These are phyloP conservation scores for Casuarina equisetifolia DNA, from an alignment of 306 rosid species.

Conservation along the genomic window DNA sequence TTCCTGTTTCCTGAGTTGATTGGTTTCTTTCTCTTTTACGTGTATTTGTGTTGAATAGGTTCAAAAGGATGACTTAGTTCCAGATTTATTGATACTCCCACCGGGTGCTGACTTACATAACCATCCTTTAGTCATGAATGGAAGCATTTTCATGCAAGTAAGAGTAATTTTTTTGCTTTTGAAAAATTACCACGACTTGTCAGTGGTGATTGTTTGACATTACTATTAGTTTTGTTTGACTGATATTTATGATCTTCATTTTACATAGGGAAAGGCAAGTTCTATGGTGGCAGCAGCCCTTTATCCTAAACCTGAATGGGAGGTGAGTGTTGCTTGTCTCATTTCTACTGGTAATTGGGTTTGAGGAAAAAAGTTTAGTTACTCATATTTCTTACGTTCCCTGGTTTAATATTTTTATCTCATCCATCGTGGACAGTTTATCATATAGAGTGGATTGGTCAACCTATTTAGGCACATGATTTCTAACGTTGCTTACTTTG, in stretches of 20 bases:
- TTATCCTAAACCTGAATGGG: slow-evolving; percentile 88
- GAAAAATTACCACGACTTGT: background rate
- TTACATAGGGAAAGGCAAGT: slow-evolving; percentile 85
- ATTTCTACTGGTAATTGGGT: slow-evolving; percentile 9
- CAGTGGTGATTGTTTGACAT: background rate
- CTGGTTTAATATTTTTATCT: background rate
- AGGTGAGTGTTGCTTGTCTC: slow-evolving; percentile 52
- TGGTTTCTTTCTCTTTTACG: background rate
- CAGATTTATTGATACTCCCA: slow-evolving; percentile 83
- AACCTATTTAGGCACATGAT: background rate
- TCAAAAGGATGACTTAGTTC: slow-evolving; percentile 65
- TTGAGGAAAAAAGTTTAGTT: background rate
- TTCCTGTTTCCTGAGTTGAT: background rate
- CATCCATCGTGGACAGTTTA: background rate
- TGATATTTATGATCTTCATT: slow-evolving; percentile 20
- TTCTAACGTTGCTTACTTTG: too few relatives aligned
- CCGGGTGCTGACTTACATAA: slow-evolving; percentile 80
- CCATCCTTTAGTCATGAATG: slow-evolving; percentile 75
- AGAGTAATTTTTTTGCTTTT: slow-evolving; percentile 21
- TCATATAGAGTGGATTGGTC: background rate
- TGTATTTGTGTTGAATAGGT: slow-evolving; percentile 51
- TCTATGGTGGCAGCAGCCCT: slow-evolving; percentile 96
- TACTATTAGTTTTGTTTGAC: slow-evolving; percentile 9
- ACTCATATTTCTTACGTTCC: background rate
- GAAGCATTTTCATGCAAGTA: slow-evolving; percentile 91